Percentiles rank a stretch among this genome's conserved stretches.
These are phyloP conservation scores for Vicia faba DNA, from an alignment of 306 rosid species.

Conservation along the genomic window DNA sequence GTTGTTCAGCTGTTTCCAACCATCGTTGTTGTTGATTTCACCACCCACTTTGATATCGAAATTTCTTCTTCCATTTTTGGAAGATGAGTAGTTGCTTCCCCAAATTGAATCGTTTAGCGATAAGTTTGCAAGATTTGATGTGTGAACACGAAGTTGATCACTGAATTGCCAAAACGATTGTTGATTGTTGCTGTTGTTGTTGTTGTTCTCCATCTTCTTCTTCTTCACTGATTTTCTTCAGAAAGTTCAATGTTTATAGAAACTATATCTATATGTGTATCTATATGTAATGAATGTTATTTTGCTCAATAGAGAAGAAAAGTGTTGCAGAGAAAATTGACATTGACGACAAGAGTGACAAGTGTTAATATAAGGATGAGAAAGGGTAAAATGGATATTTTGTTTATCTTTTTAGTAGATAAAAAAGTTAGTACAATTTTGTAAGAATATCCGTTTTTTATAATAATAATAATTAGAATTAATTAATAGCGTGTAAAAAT, in stretches of 20 bases:
- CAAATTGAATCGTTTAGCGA: conserved; percentile 91
- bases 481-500: too few species aligned
- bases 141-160: conserved; percentile 80
- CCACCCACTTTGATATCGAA: conserved; percentile 90
- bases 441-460: neutral
- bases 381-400: neutral
- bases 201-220: conserved; percentile 35
- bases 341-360: neutral
- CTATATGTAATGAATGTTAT: neutral
- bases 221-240: too few species aligned
- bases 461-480: neutral
- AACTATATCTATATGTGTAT: neutral
- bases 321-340: neutral
- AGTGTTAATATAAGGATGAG: neutral
- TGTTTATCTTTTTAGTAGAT: neutral
- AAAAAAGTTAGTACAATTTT: neutral
- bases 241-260: neutral
- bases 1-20: conserved; percentile 50
- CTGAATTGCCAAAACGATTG: conserved; percentile 86
- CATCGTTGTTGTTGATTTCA: conserved; percentile 49
- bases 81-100: conserved; percentile 58
- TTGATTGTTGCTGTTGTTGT: conserved; percentile 26
- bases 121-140: conserved; percentile 58
- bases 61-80: conserved; percentile 56
- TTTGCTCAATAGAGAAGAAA: neutral